Base-by-base conservation (phyloP, 176 grass and related monocot genomes). In the Ananas comosus region DNA sequence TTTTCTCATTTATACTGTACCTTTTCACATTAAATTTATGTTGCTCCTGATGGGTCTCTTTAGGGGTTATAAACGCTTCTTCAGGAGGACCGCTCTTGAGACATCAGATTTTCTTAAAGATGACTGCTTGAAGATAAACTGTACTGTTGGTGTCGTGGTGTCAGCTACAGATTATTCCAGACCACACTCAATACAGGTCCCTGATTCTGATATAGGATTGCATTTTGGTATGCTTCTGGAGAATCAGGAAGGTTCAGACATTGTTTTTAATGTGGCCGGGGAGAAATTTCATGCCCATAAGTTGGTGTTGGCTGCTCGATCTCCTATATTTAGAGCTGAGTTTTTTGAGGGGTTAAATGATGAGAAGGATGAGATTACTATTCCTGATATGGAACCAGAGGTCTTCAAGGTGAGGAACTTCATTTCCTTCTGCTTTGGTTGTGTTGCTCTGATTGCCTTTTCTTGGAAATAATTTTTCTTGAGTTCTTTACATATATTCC, bases 51-150 rank as follows among this genome's bases (percentile, higher is more conserved):
- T 42, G 33, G 33, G 33, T 42, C 33, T 42, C 71, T 78, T 79
- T 61, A 96, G 92, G 92, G 92, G 92, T 70, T 96, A 91, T 72
- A 96, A 91, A 72, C 82, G 88, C 42, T 91, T 96, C 76, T 96
- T 87, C 69, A 72, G 85, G 22, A 82, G 83, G 51, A 76, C 80
- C 67, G 76, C 72, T 23, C 88, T 96, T 64, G 92, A 96, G 80
- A 82, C 63, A 65, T 96, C 92, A 66, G 88, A 91, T 63, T 96
- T 86, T 77, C 75, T 96, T 47, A 91, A 91, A 79, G 85, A 91
- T 21, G 92, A 96, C 78, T 91, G 92, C 83, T 79, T 96, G 78
- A 96, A 96, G 76, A 96, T 96, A 77, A 91, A 91, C 74, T 96
- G 92, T 48, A 96, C 88, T 67, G 88, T 96, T 80, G 85, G 88